Conservation (phyloP, 345 rosid species). For the rapeseed (Brassica napus) region DNA sequence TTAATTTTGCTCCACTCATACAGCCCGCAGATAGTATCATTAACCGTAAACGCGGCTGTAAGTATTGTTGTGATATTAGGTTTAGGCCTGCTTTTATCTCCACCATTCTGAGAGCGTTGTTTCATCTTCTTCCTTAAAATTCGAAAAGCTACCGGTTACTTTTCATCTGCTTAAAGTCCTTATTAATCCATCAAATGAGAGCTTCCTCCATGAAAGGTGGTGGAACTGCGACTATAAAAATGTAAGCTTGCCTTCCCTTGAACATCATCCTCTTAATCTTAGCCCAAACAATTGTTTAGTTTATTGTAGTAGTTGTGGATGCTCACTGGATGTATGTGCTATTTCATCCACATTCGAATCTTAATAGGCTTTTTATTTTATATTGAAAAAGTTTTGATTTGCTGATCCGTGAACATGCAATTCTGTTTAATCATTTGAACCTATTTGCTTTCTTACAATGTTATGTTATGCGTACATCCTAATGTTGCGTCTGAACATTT, state of each 20-base stretch:
- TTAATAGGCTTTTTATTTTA: not conserved
- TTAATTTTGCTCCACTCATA: not conserved
- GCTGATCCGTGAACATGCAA: constrained; percentile 80
- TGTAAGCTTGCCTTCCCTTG: not conserved
- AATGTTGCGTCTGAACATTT: no score
- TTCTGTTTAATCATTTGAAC: constrained; percentile 44
- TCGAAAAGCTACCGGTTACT: not conserved
- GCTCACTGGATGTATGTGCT: not conserved
- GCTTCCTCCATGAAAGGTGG: not conserved
- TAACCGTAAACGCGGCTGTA: not conserved
- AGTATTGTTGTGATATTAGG: not conserved
- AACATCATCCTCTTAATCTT: not conserved
- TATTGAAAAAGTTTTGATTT: no score
- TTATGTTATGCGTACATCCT: no score
- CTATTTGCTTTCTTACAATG: no score
- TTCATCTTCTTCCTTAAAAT: not conserved
- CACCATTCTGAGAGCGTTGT: not conserved
- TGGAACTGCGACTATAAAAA: not conserved
- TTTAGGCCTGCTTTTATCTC: not conserved
- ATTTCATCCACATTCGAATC: not conserved
- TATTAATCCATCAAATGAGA: not conserved
- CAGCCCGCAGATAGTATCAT: not conserved
- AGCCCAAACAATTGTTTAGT: not conserved
- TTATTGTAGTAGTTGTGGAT: not conserved
- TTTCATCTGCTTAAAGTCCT: not conserved